Base-by-base conservation (phyloP, 768 basidiomycete genomes). In the Sistotremastrum niveocremeum region DNA sequence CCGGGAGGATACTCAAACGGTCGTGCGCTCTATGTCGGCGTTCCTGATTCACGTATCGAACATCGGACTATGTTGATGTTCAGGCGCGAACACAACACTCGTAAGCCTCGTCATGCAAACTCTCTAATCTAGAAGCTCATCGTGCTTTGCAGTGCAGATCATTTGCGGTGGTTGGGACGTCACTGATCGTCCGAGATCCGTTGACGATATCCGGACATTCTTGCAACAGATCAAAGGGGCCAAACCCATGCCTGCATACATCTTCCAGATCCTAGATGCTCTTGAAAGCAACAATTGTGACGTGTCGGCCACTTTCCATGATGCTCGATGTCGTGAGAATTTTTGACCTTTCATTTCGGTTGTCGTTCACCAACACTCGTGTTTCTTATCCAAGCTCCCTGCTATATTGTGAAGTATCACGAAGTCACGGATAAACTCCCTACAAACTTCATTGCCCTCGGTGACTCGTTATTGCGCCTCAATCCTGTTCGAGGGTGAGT, bases 391-490 rank as follows among this genome's bases (percentile, higher is more conserved):
- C 37, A 38, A 38, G 11, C 12, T 11, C 11, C 12, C 11, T 11
- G 37, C 37, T 38, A 28, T 10, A 11, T 44, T 45, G 34, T 48
- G 9, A 29, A 37, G 2, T 48, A 48, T 31, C 20, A 37, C 31
- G 30, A 28, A 29, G 47, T 20, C 1, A 1, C 34, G 11, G 28
- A 44, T 31, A 4, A n/a, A 9, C 43, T 48, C 3, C 47, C 47
- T 7, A 37, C 42, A 4, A 48, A 48, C 32, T 48, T 48, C 34
- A 44, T 48, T 10, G 47, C 41, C 38, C 9, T 48, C n/a, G 47
- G 47, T 8, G 47, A 48, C 28, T 43, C 47, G 8, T 20, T 44
- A n/a, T 6, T 39, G 1, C 47, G 39, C 38, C 31, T 43, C 38
- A 43, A 48, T 45, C 47, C 47, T 10, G 29, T 48, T n/a, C n/a